Conservation (phyloP, 305 asterid species). For the Galium porrigens region DNA sequence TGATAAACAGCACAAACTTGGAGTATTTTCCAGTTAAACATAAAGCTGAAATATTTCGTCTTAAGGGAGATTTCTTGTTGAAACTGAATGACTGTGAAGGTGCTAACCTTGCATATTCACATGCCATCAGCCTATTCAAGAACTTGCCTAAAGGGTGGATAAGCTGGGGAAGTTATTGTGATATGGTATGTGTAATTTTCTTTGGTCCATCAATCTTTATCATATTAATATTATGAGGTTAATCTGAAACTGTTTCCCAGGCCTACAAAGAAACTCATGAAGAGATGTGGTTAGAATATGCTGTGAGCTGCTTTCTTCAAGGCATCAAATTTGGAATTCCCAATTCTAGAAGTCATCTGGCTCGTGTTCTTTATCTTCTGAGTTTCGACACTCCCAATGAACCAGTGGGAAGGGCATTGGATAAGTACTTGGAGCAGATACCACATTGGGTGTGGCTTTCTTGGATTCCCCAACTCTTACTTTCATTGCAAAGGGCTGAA, state of each 20-base stretch:
- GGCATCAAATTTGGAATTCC: slow-evolving; percentile 90
- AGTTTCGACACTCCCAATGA: slow-evolving; percentile 93
- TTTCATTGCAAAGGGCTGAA: slow-evolving; percentile 87
- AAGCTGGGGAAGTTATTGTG: slow-evolving; percentile 98
- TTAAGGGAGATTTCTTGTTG: slow-evolving; percentile 87
- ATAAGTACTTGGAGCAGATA: slow-evolving; percentile 76
- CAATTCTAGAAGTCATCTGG: slow-evolving; percentile 96
- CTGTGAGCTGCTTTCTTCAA: slow-evolving; percentile 98
- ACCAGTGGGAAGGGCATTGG: slow-evolving; percentile 89
- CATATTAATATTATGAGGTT: slow-evolving; percentile 11
- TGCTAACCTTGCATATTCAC: slow-evolving; percentile 84
- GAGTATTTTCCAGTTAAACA: slow-evolving; percentile 90
- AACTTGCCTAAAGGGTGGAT: slow-evolving; percentile 98
- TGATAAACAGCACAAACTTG: slow-evolving; percentile 87
- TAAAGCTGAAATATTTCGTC: slow-evolving; percentile 90
- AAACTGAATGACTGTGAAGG: slow-evolving; percentile 95
- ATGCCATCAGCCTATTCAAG: slow-evolving; percentile 79
- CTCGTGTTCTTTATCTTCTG: slow-evolving; percentile 90
- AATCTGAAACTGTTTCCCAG: slow-evolving; percentile 33
- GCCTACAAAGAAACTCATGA: slow-evolving; percentile 85
- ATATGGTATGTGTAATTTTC: slow-evolving; percentile 50
- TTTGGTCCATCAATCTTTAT: slow-evolving; percentile 11
- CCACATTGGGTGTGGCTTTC: slow-evolving; percentile 99
- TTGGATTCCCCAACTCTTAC: slow-evolving; percentile 94
- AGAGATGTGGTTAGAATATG: slow-evolving; percentile 88